These are phyloP conservation scores for Trichocladium uniseriatum DNA, from an alignment of 495 filamentous ascomycete genomes.

Conservation along the genomic window DNA sequence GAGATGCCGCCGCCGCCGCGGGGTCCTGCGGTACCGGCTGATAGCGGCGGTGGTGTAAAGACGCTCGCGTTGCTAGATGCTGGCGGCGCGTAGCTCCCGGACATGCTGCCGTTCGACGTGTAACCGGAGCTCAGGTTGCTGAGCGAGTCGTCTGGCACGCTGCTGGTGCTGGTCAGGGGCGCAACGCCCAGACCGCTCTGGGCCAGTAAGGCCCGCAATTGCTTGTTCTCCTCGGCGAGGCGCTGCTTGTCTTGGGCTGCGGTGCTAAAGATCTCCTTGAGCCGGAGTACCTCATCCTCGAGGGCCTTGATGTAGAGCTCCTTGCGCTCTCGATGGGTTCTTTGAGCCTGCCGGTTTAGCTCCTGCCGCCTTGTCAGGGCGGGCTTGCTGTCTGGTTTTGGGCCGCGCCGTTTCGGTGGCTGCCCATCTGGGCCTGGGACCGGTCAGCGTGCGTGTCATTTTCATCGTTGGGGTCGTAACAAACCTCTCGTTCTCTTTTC, in stretches of 20 bases:
- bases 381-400: constrained; percentile 94
- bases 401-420: constrained; percentile 78
- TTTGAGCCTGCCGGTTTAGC: constrained; percentile 89
- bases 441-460: too few species aligned
- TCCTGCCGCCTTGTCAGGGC: constrained; percentile 90
- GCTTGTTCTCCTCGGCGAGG: constrained; percentile 64
- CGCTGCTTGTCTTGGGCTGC: constrained; percentile 56
- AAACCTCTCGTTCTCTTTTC: constrained; percentile 44
- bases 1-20: constrained; percentile 26
- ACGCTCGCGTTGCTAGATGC: constrained; percentile 34
- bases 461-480: too few species aligned
- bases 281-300: constrained; percentile 75
- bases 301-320: constrained; percentile 91
- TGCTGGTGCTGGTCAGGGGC: constrained; percentile 25
- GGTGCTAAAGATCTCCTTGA: constrained; percentile 52
- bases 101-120: constrained; percentile 47
- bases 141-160: constrained; percentile 36
- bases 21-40: constrained; percentile 21
- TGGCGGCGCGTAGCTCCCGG: constrained; percentile 39
- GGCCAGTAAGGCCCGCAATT: constrained; percentile 63
- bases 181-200: constrained; percentile 56
- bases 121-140: constrained; percentile 39
- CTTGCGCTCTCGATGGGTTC: constrained; percentile 94
- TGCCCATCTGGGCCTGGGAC: constrained; percentile 73
- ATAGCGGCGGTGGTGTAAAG: constrained; percentile 36